Base-by-base conservation (phyloP, 345 rosid genomes). In the Litchi chinensis region DNA sequence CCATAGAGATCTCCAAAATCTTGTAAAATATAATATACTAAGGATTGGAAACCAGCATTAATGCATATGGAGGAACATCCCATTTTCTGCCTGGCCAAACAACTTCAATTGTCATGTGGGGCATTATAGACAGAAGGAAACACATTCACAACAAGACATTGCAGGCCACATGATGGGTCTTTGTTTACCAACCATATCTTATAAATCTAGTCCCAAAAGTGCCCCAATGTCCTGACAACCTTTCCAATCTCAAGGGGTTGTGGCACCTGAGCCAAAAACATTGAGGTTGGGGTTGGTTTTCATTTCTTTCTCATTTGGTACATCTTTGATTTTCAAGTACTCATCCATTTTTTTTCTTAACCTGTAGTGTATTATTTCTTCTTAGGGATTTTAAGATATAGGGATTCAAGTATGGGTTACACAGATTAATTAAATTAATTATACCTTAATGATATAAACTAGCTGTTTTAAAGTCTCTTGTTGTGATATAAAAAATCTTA, bases 51-150 rank as follows among this genome's bases (percentile, higher is more conserved):
- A 52, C 16, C 57, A 52, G 57, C 18, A 18, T 56, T 16, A 15
- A 16, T 56, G 5, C 19, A 50, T 3, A 11, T 2, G 64, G 26
- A 59, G 64, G 64, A 69, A 44, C 54, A 68, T 43, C 37, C 50
- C 16, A 39, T 41, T 40, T 41, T 12, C 12, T 68, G 54, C 32
- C 6, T 68, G 43, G 52, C 52, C 37, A 59, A 59, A 21, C 64
- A 59, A 59, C 64, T 21, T 50, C 56, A 50, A 32, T 32, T 39
- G 40, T 21, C 56, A 69, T 69, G 57, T 44, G 73, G 73, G 73
- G 57, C 5, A 41, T 10, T 18, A 8, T 21, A n/a, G 48, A 46
- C 24, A 40, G 41, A 15, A 10, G 57, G 57, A 44, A 44, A 67
- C 3, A 4, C 71, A 40, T 68, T 1, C 24, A 40, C 26, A 68